Evolutionary conservation across 2,329 filamentous ascomycete species (phyloP), one percentile per base, ranked within the genome.

Genomic region (Ophiostoma himal-ulmi): DNA sequence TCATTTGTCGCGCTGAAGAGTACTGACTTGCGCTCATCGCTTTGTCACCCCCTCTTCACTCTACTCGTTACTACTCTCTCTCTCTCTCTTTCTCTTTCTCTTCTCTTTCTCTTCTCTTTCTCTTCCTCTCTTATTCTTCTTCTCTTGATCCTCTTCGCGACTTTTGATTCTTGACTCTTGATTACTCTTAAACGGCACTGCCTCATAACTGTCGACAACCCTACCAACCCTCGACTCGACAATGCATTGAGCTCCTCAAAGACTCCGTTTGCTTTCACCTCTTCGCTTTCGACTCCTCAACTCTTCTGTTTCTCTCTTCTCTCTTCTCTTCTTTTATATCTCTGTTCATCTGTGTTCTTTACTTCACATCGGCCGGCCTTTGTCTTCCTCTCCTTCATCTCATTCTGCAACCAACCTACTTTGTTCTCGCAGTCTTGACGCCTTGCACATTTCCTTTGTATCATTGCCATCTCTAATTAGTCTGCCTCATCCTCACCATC

Each of bases 341-440:
- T 65, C 48, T 7, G 3, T 30, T 3, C 30, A 30, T 30, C 30
- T 30, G 44, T 48, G 5, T 48, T 48, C 17, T 48, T 41, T 57
- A n/a, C 64, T 36, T 20, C 17, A 62, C 64, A 44, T 67, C 22
- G 70, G 68, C 70, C 65, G 70, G 70, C 70, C 70, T 71, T 71
- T 67, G 68, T 69, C 71, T 70, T 70, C 64, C 34, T 67, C 36
- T 68, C 39, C 52, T 48, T 67, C 39, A 11, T 64, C 6, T 17
- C 22, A 11, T 44, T 26, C 52, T 57, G n/a, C 52, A 57, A 3
- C 22, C 52, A 26, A 57, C 7, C 52, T 11, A 48, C 44, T 48
- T 48, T 48, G 44, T 48, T 57, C n/a, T 10, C 22, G n/a, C 52
- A 26, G 52, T 57, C 52, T 57, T 48, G 22, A 37, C 11, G 60